A percentile compares a stretch with the other conserved stretches of the same genome.
Evolutionary conservation across 176 grass and related monocot species (phyloP).

Genomic region (Saccharum spontaneum): DNA sequence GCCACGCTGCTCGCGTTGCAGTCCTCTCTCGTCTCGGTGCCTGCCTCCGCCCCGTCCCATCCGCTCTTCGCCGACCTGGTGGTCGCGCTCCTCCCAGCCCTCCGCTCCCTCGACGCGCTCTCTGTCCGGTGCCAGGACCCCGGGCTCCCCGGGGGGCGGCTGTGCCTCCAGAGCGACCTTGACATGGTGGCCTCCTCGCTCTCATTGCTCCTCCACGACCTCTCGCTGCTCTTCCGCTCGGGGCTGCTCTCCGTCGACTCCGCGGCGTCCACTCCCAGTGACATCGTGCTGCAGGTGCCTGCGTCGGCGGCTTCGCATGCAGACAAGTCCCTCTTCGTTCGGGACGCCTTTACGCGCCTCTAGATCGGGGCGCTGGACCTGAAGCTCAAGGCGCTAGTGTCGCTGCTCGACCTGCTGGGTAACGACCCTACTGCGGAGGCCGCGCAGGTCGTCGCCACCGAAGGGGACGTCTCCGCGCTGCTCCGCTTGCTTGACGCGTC

Average conservation of each 20-base stretch:
- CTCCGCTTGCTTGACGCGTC: slow-evolving; percentile 78
- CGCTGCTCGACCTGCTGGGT: slow-evolving; percentile 63
- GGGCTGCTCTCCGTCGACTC: slow-evolving; percentile 38
- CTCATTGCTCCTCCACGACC: slow-evolving; percentile 71
- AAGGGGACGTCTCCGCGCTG: slow-evolving; percentile 57
- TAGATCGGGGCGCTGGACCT: slow-evolving; percentile 82
- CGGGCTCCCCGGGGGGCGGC: slow-evolving; percentile 56
- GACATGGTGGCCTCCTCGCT: slow-evolving; percentile 72
- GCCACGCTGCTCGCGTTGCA: slow-evolving; percentile 55
- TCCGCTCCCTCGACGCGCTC: slow-evolving; percentile 56
- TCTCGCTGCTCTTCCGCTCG: slow-evolving; percentile 57
- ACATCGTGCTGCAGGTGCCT: slow-evolving; percentile 72
- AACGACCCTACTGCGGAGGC: slow-evolving; percentile 39
- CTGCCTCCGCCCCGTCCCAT: slow-evolving; percentile 40
- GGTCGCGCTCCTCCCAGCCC: slow-evolving; percentile 40
- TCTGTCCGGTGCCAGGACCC: slow-evolving; percentile 63
- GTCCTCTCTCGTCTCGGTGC: slow-evolving; percentile 47
- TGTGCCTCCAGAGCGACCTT: slow-evolving; percentile 79
- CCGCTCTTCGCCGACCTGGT: slow-evolving; percentile 70
- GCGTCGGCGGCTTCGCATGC: slow-evolving; percentile 44
- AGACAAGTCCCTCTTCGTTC: slow-evolving; percentile 64
- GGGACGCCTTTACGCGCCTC: slow-evolving; percentile 77
- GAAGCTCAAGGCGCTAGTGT: slow-evolving; percentile 75
- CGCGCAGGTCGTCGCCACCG: slow-evolving; percentile 48
- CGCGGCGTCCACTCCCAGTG: slow-evolving; percentile 28